Evolutionary conservation across 306 rosid species (phyloP), one percentile per base, ranked within the genome.

Genomic region (Alnus glutinosa): DNA sequence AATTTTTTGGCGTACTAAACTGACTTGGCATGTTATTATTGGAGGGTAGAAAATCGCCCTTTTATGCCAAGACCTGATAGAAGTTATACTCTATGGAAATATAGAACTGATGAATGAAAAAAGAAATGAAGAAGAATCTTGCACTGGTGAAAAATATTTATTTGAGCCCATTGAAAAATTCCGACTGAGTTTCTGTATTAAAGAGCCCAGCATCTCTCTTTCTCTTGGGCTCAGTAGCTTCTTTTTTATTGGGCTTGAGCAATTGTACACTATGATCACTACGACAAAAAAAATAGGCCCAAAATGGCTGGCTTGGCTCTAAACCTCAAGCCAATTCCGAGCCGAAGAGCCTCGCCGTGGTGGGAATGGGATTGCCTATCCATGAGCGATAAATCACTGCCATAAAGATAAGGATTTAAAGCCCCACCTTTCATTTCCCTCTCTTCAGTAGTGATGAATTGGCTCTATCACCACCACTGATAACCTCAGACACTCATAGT

Each of bases 391-490:
- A 52, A 28, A 73, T 73, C 78, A 52, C 4, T 68, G 44, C 42
- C 18, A 74, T 71, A 82, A 82, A 83, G 97, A 94, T 94, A 94
- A 94, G 98, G 93, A 90, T 89, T 89, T 84, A 75, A 86, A 89
- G 90, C 88, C 78, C 87, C 46, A 42, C 93, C 97, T 79, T 89
- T 88, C 97, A 86, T 92, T 92, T 85, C 90, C 91, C 86, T 83
- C 88, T 78, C 75, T 86, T 80, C 76, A 64, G 77, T 85, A 32
- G 66, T 73, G 46, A 73, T 78, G 57, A 75, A 76, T 67, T 50
- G 44, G 52, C 87, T 84, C 82, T 82, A 74, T 87, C 91, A 32
- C 73, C 85, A 23, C 78, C 82, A 44, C 89, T 64, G 68, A 82
- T 19, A 23, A 28, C 37, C 83, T 81, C 79, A 48, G 14, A 32